Base-by-base conservation (phyloP, 2,329 filamentous ascomycete genomes). In the Phaeosphaeria sp. region DNA sequence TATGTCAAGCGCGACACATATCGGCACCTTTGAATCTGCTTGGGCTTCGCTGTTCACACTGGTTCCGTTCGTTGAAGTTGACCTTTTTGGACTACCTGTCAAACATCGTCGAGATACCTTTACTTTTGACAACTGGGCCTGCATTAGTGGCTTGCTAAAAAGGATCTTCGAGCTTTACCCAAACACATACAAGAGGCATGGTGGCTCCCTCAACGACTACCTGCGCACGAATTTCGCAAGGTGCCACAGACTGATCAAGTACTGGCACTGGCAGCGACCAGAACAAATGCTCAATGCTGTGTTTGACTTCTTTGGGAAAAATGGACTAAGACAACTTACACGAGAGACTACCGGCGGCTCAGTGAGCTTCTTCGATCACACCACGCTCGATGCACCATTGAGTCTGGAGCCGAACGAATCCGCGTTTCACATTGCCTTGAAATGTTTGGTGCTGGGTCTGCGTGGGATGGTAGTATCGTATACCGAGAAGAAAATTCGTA, bases 231-330 rank as follows among this genome's bases (percentile, higher is more conserved):
- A 82, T 22, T 78, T 88, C 46, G 78, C 77, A 13, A 78, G 86
- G 61, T 87, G 84, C 64, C 81, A 83, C 63, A 71, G 78, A 41
- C 75, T 89, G 21, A 80, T 87, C 48, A 79, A 79, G 33, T 65
- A 64, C 25, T 88, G 86, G 86, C 80, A 82, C 17, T 88, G 86
- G 86, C 78, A 76, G 54, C 79, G 80, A 63, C 86, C 85, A 65
- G 85, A 87, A 41, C 61, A 76, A 17, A 78, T 85, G 11, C 78
- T 89, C 11, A 81, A 82, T 48, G 77, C 73, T 0, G 71, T 86
- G 0, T 87, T 86, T 62, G 85, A 87, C 69, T 88, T 87, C 72
- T 88, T 87, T 60, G 84, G 84, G 6, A 80, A 77, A 41, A 82
- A 83, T 41, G 77, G 75, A 17, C 74, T 88, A n/a, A 76, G 78